These are phyloP conservation scores for Ceratocystiopsis minuta DNA, from an alignment of 2,329 filamentous ascomycete genomes.

Conservation along the genomic window DNA sequence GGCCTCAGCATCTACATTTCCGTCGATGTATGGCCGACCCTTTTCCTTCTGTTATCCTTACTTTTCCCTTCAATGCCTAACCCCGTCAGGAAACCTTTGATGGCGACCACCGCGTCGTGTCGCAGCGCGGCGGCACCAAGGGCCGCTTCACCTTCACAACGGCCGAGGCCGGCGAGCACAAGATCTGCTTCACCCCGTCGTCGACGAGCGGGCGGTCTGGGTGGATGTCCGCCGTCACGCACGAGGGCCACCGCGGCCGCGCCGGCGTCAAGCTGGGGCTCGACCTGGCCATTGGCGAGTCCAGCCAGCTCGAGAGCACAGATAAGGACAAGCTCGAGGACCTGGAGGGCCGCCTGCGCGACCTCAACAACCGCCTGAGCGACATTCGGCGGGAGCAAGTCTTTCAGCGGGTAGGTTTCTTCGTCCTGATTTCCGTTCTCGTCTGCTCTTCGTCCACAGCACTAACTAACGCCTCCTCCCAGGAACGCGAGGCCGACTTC, in stretches of 20 bases:
- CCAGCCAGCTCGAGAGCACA: conserved; percentile 77
- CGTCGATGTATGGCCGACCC: conserved; percentile 46
- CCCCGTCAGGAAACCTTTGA: conserved; percentile 64
- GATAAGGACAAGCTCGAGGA: conserved; percentile 89
- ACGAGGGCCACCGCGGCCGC: conserved; percentile 24
- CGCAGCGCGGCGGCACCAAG: conserved; percentile 54
- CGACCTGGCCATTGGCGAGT: conserved; percentile 88
- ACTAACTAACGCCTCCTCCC: too few relatives aligned
- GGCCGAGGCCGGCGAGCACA: conserved; percentile 86
- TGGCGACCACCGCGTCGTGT: conserved; percentile 91
- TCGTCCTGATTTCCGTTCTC: too few relatives aligned
- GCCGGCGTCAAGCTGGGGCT: conserved; percentile 71
- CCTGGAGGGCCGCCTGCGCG: conserved; percentile 72
- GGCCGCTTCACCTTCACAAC: conserved; percentile 94
- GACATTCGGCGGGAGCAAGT: conserved; percentile 91
- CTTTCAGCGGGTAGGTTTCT: conserved; percentile 48
- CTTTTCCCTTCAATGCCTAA: too few relatives aligned
- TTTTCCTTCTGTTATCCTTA: too few relatives aligned
- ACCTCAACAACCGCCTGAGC: conserved; percentile 69
- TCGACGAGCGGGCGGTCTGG: conserved; percentile 50
- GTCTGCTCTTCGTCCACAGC: too few relatives aligned
- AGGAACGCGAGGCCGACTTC: conserved; percentile 90
- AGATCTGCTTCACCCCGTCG: conserved; percentile 79
- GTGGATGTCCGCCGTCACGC: conserved; percentile 47
- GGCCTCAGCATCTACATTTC: conserved; percentile 75